Evolutionary conservation across 805 yeast species (phyloP).

Genomic region (Candida taoyuanica): DNA sequence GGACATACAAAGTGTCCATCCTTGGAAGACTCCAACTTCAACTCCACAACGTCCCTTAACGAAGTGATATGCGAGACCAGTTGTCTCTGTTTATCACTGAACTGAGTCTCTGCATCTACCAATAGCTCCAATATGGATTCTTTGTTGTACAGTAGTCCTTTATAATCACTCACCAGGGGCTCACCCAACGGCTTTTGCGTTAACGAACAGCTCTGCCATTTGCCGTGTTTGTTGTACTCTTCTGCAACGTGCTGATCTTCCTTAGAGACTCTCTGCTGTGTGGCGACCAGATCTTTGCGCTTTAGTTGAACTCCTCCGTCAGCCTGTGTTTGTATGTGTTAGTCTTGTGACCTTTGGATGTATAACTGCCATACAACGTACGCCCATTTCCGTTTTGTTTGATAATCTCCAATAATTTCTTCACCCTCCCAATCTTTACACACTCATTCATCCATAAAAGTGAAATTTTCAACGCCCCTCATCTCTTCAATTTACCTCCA

Average conservation of each 20-base stretch:
- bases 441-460: neutral
- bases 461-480: no score
- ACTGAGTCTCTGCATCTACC: constrained; percentile 31
- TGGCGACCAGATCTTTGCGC: constrained; percentile 43
- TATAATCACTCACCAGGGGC: constrained; percentile 64
- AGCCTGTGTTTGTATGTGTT: constrained; percentile 31
- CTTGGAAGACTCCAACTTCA: constrained; percentile 28
- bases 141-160: constrained; percentile 62
- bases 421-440: neutral
- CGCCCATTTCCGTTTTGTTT: constrained; percentile 10
- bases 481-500: no score
- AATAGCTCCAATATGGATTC: constrained; percentile 57
- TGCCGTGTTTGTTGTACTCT: constrained; percentile 26
- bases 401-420: neutral
- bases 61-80: constrained; percentile 33
- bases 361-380: constrained; percentile 4
- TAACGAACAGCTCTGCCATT: constrained; percentile 46
- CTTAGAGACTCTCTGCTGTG: constrained; percentile 5
- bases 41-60: constrained; percentile 41
- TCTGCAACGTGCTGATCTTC: constrained; percentile 19
- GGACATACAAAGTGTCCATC: constrained; percentile 33
- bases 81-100: constrained; percentile 23
- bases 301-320: constrained; percentile 75
- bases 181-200: constrained; percentile 38
- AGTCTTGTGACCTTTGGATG: neutral